Conservation (phyloP, 306 rosid species). For the Lupinus albus region DNA sequence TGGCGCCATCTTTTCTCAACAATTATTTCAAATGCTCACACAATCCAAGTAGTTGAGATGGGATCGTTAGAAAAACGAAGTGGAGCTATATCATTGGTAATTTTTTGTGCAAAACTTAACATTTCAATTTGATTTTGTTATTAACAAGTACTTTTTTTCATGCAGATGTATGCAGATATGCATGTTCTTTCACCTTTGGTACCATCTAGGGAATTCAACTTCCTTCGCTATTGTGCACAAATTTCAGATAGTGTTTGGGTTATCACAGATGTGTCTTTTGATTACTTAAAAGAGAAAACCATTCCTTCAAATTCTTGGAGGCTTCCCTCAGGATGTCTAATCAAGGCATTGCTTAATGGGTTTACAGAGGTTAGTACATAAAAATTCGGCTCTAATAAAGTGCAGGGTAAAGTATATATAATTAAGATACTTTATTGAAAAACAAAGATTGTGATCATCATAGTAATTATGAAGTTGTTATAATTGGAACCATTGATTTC, state of each 20-base stretch:
- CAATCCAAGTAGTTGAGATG: slow-evolving; percentile 51
- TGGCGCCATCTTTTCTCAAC: slow-evolving; percentile 67
- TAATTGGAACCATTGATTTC: too few species aligned
- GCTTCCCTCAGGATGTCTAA: not conserved
- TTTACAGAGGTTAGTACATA: too few species aligned
- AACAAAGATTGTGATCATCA: too few species aligned
- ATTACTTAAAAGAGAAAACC: not conserved
- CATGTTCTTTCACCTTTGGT: not conserved
- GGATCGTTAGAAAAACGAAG: slow-evolving; percentile 45
- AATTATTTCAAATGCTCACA: slow-evolving; percentile 53
- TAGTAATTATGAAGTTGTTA: too few species aligned
- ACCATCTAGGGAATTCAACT: not conserved
- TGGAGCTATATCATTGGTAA: slow-evolving; percentile 30
- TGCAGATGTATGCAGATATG: not conserved
- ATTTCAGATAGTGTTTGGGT: not conserved
- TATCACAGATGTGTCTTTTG: not conserved
- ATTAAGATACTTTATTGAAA: too few species aligned
- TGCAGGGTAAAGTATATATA: too few species aligned
- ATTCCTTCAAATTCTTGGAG: not conserved
- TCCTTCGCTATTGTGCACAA: not conserved
- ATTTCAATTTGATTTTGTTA: too few species aligned
- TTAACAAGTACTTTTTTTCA: too few species aligned
- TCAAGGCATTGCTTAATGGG: not conserved
- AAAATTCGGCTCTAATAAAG: too few species aligned
- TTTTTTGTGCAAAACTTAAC: too few species aligned